Percentiles rank a stretch among this genome's conserved stretches.
These are phyloP conservation scores for Aspergillus tanneri DNA, from an alignment of 2,329 filamentous ascomycete genomes.

Conservation along the genomic window DNA sequence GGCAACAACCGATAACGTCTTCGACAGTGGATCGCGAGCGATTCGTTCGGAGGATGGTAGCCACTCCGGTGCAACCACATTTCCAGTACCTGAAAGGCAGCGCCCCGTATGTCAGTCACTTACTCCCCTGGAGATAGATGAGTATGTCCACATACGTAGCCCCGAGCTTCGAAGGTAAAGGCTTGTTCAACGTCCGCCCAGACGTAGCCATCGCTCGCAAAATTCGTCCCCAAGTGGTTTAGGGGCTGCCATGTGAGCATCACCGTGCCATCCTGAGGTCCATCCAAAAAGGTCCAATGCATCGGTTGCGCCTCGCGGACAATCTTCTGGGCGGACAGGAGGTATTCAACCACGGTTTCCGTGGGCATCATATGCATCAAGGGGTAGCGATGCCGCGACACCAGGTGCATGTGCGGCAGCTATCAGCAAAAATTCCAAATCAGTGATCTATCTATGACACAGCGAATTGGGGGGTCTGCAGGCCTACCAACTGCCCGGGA, in stretches of 20 bases:
- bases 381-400: conserved; percentile 81
- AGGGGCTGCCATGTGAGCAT: conserved; percentile 87
- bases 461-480: conserved; percentile 8
- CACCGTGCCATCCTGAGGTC: conserved; percentile 76
- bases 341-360: conserved; percentile 77
- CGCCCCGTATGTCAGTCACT: conserved; percentile 5
- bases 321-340: conserved; percentile 79
- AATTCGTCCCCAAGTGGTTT: conserved; percentile 67
- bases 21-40: conserved; percentile 71
- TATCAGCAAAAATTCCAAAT: conserved; percentile 38
- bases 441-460: conserved; percentile 7
- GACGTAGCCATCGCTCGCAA: conserved; percentile 87
- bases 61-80: conserved; percentile 80
- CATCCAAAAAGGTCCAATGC: conserved; percentile 88
- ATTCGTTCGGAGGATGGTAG: conserved; percentile 71
- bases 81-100: conserved; percentile 70
- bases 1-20: conserved; percentile 81
- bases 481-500: conserved; percentile 46
- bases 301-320: conserved; percentile 82
- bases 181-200: conserved; percentile 81
- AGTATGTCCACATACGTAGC: conserved; percentile 55
- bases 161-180: conserved; percentile 70
- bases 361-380: conserved; percentile 68
- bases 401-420: conserved; percentile 85
- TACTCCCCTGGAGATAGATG: neutral